These are phyloP conservation scores for Berberis thunbergii DNA, from an alignment of 164 flowering plant genomes.

Conservation along the genomic window DNA sequence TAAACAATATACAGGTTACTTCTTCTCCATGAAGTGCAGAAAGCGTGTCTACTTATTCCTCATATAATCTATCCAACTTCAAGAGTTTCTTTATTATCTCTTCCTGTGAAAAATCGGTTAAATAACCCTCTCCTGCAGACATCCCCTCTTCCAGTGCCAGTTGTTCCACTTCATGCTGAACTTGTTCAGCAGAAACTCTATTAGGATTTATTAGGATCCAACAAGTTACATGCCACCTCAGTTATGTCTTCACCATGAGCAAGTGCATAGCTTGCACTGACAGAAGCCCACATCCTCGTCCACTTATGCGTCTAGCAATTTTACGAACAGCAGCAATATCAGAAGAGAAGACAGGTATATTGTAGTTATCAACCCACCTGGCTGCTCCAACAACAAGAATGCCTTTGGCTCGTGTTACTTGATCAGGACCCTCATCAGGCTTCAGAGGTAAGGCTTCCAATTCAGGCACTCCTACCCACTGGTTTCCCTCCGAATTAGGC, in stretches of 20 bases:
- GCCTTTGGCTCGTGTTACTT: constrained; percentile 36
- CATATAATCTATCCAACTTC: constrained; percentile 8
- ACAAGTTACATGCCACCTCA: constrained; percentile 67
- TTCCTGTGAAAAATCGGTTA: constrained; percentile 58
- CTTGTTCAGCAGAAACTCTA: constrained; percentile 59
- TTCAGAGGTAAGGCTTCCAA: constrained; percentile 31
- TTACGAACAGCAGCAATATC: constrained; percentile 34
- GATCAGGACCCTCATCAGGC: constrained; percentile 59
- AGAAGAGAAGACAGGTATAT: constrained; percentile 54
- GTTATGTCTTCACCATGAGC: constrained; percentile 56
- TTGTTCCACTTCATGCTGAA: constrained; percentile 47
- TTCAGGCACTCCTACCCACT: constrained; percentile 51
- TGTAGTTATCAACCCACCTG: constrained; percentile 57
- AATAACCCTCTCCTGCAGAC: constrained; percentile 65
- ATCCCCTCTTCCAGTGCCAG: constrained; percentile 57
- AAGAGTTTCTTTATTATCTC: constrained; percentile 39
- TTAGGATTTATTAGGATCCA: constrained; percentile 55
- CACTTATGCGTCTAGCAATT: constrained; percentile 61
- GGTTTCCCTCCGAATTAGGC: constrained; percentile 50
- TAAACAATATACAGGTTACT: no score
- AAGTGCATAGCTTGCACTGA: constrained; percentile 64
- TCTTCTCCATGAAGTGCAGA: background rate
- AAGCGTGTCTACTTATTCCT: background rate
- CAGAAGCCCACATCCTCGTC: constrained; percentile 69
- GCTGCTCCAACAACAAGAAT: constrained; percentile 55